Evolutionary conservation across 2,329 filamentous ascomycete genomes (phyloP), one percentile per base, ranked within the genome.

Genomic region (Chaetoscypha palmicola): DNA sequence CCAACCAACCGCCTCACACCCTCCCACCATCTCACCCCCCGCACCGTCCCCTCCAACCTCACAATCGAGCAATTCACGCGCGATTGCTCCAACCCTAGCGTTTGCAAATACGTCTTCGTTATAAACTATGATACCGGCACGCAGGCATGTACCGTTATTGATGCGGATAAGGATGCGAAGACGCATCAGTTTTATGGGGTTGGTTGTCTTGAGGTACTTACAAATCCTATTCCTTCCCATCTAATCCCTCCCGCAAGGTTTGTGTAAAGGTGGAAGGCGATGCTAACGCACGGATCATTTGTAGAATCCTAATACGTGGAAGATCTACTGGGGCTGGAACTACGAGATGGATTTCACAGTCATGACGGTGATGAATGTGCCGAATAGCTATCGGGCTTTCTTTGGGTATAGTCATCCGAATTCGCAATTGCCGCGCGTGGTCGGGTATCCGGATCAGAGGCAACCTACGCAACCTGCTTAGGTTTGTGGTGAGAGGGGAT

Each of bases 361-460:
- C 11, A 17, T 51, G 42, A 54, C 52, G 11, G 31, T 46, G 2
- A 42, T 49, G 4, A 32, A 54, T 20, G 30, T 9, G 23, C 21
- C 44, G 9, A 34, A 21, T 12, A 32, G 45, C 2, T 35, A 35
- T 7, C 46, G 40, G 32, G 50, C 50, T 11, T 55, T 45, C 24
- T 55, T 53, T 39, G 52, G 52, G 11, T 54, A 51, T 22, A 33
- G 38, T 10, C 11, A 38, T 38, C 49, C 50, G 3, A 52, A 51
- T 43, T 38, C 14, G 2, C 37, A 24, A 2, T 26, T 26, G 14
- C 24, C 24, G 7, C n/a, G n/a, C n/a, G 24, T 28, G 7, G 24
- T 28, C 7, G 24, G 7, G 12, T 28, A 28, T 12, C 12, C 24
- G 24, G 24, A 28, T 28, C 7, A 7, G 7, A 28, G 24, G 7